Evolutionary conservation across 1,139 yeast species (phyloP).

Genomic region (Citeromyces hawaiiensis): DNA sequence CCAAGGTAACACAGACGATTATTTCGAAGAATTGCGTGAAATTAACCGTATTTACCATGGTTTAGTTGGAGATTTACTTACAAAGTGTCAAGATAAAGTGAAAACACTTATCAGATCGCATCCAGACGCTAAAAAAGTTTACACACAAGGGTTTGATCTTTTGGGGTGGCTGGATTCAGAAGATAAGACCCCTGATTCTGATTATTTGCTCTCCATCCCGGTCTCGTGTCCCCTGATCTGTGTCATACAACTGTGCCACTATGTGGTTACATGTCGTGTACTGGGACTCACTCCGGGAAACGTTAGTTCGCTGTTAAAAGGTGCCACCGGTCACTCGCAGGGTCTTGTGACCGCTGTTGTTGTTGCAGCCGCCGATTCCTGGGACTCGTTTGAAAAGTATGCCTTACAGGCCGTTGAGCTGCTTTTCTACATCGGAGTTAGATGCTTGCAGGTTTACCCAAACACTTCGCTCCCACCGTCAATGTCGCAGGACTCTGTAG

Average conservation of each 20-base stretch:
- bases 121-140: slow-evolving; percentile 73
- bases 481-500: slow-evolving; percentile 83
- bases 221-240: slow-evolving; percentile 94
- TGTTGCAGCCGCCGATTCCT: slow-evolving; percentile 70
- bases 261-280: slow-evolving; percentile 73
- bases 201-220: slow-evolving; percentile 82
- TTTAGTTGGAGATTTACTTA: slow-evolving; percentile 58
- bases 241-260: slow-evolving; percentile 89
- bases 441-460: slow-evolving; percentile 85
- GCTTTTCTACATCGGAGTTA: slow-evolving; percentile 85
- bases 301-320: slow-evolving; percentile 55
- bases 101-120: slow-evolving; percentile 57
- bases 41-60: slow-evolving; percentile 66
- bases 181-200: slow-evolving; percentile 80
- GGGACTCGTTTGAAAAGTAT: slow-evolving; percentile 69
- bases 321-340: slow-evolving; percentile 97
- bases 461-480: slow-evolving; percentile 91
- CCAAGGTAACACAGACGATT: slow-evolving; percentile 97
- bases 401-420: slow-evolving; percentile 72
- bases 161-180: slow-evolving; percentile 77
- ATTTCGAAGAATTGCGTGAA: slow-evolving; percentile 91
- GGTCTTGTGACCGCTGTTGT: slow-evolving; percentile 93
- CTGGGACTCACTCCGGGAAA: slow-evolving; percentile 87
- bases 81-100: slow-evolving; percentile 55
- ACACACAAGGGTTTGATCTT: slow-evolving; percentile 87